These are phyloP conservation scores for Linderniella brevidens DNA, from an alignment of 257 asterid genomes.

Conservation along the genomic window DNA sequence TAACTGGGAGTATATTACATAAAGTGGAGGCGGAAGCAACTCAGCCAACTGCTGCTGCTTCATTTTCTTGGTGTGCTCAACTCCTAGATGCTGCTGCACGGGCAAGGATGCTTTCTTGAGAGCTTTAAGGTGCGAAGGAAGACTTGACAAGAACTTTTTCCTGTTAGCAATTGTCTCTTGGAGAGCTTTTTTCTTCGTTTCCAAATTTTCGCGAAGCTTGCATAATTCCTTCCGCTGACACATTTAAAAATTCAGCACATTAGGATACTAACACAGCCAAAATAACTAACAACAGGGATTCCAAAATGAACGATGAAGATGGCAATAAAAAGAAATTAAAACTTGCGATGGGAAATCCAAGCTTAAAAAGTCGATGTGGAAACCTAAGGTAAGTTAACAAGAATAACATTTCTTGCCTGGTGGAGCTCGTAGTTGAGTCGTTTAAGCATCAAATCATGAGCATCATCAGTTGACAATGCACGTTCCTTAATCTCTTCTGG, in stretches of 20 bases:
- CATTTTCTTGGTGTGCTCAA: constrained; percentile 63
- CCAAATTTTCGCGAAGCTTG: constrained; percentile 69
- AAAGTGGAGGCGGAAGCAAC: constrained; percentile 89
- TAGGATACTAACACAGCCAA: neutral
- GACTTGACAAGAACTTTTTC: constrained; percentile 78
- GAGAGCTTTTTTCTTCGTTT: constrained; percentile 66
- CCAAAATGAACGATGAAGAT: neutral
- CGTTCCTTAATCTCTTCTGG: constrained; percentile 64
- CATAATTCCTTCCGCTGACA: constrained; percentile 87
- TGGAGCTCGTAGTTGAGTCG: constrained; percentile 80
- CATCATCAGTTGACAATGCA: constrained; percentile 37
- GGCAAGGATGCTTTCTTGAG: constrained; percentile 95
- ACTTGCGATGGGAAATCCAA: no score
- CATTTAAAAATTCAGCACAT: constrained; percentile 8
- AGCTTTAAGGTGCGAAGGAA: constrained; percentile 94
- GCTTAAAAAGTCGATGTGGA: no score
- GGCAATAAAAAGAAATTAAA: neutral
- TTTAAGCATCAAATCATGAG: constrained; percentile 81
- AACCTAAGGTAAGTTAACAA: no score
- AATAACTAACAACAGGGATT: neutral
- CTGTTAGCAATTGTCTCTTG: constrained; percentile 73
- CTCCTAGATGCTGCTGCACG: constrained; percentile 72
- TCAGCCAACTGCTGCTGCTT: constrained; percentile 93
- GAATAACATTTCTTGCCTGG: constrained; percentile 37
- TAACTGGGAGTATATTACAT: constrained; percentile 73